Evolutionary conservation across 306 rosid species (phyloP).

Genomic region (Prunus armeniaca): DNA sequence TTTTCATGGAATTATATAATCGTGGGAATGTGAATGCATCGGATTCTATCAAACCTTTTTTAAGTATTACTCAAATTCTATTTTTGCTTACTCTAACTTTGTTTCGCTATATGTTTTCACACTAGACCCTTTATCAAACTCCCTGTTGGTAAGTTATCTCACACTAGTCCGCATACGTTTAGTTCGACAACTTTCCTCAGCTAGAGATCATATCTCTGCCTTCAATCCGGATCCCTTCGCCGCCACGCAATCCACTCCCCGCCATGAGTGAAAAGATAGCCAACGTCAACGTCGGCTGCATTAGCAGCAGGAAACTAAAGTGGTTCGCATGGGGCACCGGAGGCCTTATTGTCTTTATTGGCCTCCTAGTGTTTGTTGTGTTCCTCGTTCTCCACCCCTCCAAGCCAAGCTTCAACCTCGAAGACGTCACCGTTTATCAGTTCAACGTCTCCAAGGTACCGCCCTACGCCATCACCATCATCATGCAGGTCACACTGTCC

Average conservation of each 20-base stretch:
- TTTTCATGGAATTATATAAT: too few species aligned
- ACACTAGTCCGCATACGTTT: neutral
- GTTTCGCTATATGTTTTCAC: neutral
- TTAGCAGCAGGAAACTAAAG: neutral
- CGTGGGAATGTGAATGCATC: too few species aligned
- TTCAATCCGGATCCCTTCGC: neutral
- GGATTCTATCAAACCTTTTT: too few species aligned
- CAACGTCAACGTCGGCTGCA: neutral
- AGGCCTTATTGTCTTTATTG: constrained; percentile 26
- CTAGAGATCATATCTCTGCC: neutral
- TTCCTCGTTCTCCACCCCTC: constrained; percentile 62
- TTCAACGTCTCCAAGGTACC: constrained; percentile 44
- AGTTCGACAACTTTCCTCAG: neutral
- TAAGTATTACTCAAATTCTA: neutral
- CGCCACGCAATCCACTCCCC: neutral
- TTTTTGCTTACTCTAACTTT: neutral
- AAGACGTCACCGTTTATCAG: constrained; percentile 62
- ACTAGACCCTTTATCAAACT: neutral
- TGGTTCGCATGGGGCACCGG: neutral
- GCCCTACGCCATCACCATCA: constrained; percentile 40
- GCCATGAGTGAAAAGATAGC: constrained; percentile 45
- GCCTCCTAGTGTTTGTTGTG: constrained; percentile 36
- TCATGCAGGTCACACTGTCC: constrained; percentile 54
- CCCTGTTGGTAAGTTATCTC: neutral
- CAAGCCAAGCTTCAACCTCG: constrained; percentile 57